Conservation (phyloP, 2,329 filamentous ascomycete species). For the Alternaria triticimaculans region DNA sequence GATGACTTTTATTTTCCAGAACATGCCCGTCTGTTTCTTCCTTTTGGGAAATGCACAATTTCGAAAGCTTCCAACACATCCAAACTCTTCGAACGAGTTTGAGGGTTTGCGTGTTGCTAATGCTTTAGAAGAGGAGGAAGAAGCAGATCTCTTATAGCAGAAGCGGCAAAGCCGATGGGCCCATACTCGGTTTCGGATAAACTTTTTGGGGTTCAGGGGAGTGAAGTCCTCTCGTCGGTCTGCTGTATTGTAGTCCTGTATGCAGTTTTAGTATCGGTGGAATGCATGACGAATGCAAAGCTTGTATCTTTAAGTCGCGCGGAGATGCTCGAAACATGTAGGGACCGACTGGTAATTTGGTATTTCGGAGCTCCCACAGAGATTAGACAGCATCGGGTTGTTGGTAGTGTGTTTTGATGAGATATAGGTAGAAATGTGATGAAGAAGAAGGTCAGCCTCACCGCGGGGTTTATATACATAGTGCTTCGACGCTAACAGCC, state of each 20-base stretch:
- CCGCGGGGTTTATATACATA: neutral
- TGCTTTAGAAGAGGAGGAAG: neutral
- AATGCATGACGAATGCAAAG: neutral
- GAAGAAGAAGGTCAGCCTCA: neutral
- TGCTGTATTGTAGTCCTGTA: neutral
- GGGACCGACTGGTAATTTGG: no score
- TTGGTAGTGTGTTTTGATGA: no score
- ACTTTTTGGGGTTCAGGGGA: neutral
- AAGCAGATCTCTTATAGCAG: neutral
- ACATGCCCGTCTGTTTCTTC: rapidly evolving
- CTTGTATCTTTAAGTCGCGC: rapidly evolving
- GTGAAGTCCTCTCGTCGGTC: rapidly evolving
- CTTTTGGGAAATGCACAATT: neutral
- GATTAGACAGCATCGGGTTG: no score
- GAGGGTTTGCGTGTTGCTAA: neutral
- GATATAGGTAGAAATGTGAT: neutral
- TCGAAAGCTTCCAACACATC: neutral
- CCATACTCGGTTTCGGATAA: no score
- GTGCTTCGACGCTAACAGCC: neutral
- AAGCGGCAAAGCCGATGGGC: neutral
- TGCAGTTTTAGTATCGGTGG: neutral
- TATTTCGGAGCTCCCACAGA: no score
- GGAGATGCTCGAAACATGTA: neutral
- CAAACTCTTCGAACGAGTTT: no score
- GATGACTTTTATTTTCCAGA: neutral